These are phyloP conservation scores for Alternaria sp. DNA, from an alignment of 2,329 filamentous ascomycete species.

Conservation along the genomic window DNA sequence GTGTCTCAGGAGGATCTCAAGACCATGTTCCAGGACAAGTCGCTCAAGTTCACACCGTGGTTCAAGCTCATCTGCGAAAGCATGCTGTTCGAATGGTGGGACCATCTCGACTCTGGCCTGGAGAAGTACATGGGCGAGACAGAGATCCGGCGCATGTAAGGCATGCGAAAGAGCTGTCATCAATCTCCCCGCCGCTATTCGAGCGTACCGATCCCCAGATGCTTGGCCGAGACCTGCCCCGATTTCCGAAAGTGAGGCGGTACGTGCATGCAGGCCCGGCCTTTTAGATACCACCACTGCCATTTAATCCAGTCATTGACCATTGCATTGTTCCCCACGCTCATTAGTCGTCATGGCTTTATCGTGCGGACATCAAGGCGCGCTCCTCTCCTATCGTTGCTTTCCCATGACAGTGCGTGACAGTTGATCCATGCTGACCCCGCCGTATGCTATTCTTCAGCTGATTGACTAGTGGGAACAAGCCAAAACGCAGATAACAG, in stretches of 20 bases:
- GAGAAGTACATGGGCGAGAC: slow-evolving; percentile 87
- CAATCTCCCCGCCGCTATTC: neutral
- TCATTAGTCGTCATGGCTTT: slow-evolving; percentile 32
- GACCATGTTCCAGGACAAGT: slow-evolving; percentile 80
- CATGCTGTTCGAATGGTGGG: slow-evolving; percentile 98
- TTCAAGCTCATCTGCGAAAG: slow-evolving; percentile 99
- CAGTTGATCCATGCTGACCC: slow-evolving; percentile 14
- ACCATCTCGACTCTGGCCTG: slow-evolving; percentile 78
- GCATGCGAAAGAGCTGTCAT: neutral
- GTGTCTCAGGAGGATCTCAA: slow-evolving; percentile 83
- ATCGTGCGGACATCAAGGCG: slow-evolving; percentile 22
- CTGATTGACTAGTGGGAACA: slow-evolving; percentile 12
- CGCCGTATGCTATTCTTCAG: slow-evolving; percentile 2
- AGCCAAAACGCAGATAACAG: slow-evolving; percentile 1
- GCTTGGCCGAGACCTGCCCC: slow-evolving; percentile 18
- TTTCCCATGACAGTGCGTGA: slow-evolving; percentile 16
- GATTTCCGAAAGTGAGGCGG: slow-evolving; percentile 29
- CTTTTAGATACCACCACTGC: slow-evolving; percentile 36
- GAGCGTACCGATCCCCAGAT: neutral
- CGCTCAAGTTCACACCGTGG: slow-evolving; percentile 92
- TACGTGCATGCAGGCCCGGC: slow-evolving; percentile 27
- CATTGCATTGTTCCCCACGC: slow-evolving; percentile 33
- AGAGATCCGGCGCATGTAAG: slow-evolving; percentile 82
- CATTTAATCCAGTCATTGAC: slow-evolving; percentile 27
- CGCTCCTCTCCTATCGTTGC: slow-evolving; percentile 30